Conservation (phyloP, 2,329 filamentous ascomycete genomes). For the Nemania sp. region DNA sequence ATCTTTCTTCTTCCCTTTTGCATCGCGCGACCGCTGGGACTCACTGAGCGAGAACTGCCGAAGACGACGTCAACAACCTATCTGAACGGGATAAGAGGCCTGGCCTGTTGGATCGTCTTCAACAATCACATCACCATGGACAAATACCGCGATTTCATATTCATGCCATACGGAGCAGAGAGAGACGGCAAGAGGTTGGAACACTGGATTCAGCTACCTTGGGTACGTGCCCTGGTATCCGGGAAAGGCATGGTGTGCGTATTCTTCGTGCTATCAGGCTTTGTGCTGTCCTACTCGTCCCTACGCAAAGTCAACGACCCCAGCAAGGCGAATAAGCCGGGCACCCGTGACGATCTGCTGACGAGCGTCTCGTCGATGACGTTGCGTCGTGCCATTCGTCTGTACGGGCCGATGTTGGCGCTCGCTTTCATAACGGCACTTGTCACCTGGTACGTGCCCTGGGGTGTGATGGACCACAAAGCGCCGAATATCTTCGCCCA, state of each 20-base stretch:
- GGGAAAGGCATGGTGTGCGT: slow-evolving; percentile 27
- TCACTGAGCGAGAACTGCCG: slow-evolving; percentile 23
- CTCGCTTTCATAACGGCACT: slow-evolving; percentile 25
- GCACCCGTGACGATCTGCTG: slow-evolving; percentile 20
- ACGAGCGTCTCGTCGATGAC: slow-evolving; percentile 26
- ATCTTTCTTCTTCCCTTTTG: slow-evolving; percentile 24
- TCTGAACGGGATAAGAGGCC: slow-evolving; percentile 25
- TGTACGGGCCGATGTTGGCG: slow-evolving; percentile 24
- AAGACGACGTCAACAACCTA: slow-evolving; percentile 27
- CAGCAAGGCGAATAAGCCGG: slow-evolving; percentile 10
- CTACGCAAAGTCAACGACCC: slow-evolving; percentile 25
- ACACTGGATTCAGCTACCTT: slow-evolving; percentile 25
- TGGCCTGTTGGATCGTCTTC: slow-evolving; percentile 26
- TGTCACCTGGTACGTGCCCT: slow-evolving; percentile 24
- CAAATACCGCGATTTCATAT: slow-evolving; percentile 22
- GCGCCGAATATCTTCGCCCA: slow-evolving; percentile 24
- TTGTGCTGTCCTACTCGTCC: slow-evolving; percentile 25
- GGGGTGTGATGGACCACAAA: slow-evolving; percentile 13
- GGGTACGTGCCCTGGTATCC: slow-evolving; percentile 19
- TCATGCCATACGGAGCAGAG: slow-evolving; percentile 24
- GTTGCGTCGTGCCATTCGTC: slow-evolving; percentile 25
- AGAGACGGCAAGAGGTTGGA: slow-evolving; percentile 18
- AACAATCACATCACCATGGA: slow-evolving; percentile 27
- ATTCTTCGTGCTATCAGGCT: slow-evolving; percentile 25
- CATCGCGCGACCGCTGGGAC: slow-evolving; percentile 19